A percentile compares a stretch with the other conserved stretches of the same genome.
These are phyloP conservation scores for Diaporthe longicolla DNA, from an alignment of 2,329 filamentous ascomycete species.

Conservation along the genomic window DNA sequence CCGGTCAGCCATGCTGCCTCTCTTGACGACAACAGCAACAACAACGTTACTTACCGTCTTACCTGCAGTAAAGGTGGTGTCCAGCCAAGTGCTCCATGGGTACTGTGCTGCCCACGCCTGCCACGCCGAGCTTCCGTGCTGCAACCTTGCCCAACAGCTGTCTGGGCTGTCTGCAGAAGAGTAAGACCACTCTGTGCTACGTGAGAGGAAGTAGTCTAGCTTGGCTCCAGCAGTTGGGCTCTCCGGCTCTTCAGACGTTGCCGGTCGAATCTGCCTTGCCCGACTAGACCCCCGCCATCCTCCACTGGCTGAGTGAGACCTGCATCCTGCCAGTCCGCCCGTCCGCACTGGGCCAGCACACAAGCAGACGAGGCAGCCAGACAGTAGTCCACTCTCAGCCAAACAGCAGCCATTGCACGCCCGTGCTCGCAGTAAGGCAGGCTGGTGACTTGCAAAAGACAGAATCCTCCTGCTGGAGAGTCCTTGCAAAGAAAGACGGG, in stretches of 20 bases:
- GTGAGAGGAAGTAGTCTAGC: constrained; percentile 4
- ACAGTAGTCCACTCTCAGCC: background rate
- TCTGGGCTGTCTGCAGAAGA: constrained; percentile 18
- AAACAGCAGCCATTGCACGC: constrained; percentile 1
- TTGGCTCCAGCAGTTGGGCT: constrained; percentile 12
- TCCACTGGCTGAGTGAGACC: constrained; percentile 38
- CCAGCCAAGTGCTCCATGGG: background rate
- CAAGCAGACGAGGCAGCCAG: constrained; percentile 13
- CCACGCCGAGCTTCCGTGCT: constrained; percentile 13
- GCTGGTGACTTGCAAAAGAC: constrained; percentile 15
- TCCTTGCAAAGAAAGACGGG: constrained; percentile 23
- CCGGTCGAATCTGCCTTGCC: constrained; percentile 36
- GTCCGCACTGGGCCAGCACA: background rate
- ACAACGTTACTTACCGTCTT: constrained; percentile 22
- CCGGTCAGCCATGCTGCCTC: constrained; percentile 6
- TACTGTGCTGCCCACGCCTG: constrained; percentile 20
- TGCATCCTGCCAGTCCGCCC: constrained; percentile 33
- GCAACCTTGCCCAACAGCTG: constrained; percentile 11
- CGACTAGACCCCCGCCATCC: constrained; percentile 23
- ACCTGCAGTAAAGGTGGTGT: background rate
- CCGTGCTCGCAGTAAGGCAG: constrained; percentile 4
- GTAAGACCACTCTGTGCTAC: constrained; percentile 26
- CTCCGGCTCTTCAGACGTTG: constrained; percentile 20
- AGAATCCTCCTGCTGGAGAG: constrained; percentile 22
- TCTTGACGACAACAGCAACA: background rate